phyloP scores from a whole-genome alignment of 164 flowering plant genomes.

The Echeveria elegans region DNA sequence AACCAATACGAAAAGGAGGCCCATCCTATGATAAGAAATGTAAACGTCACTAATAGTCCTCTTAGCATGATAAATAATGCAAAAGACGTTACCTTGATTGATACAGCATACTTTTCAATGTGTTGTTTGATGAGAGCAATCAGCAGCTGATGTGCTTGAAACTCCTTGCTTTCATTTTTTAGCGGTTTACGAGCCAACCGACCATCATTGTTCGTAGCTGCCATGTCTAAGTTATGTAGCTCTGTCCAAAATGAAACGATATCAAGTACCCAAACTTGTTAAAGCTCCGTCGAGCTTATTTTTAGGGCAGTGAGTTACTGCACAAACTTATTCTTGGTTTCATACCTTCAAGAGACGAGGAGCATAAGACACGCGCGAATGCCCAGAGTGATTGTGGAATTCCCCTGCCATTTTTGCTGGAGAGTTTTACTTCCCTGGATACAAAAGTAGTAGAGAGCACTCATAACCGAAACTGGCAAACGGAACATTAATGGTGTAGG shows the following conservation, averaged over 20 bases:
- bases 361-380: constrained; percentile 59
- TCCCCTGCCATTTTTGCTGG: constrained; percentile 65
- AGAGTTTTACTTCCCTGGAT: constrained; percentile 60
- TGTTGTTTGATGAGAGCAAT: constrained; percentile 24
- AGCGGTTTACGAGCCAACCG: constrained; percentile 73
- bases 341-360: constrained; percentile 46
- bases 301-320: not conserved
- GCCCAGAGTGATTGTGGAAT: constrained; percentile 86
- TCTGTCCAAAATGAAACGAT: constrained; percentile 27
- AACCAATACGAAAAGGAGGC: constrained; percentile 9
- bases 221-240: constrained; percentile 38
- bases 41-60: not conserved
- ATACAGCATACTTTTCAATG: constrained; percentile 35
- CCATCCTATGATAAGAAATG: too few species aligned
- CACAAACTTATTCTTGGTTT: not conserved
- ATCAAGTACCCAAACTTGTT: not conserved
- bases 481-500: not conserved
- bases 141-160: constrained; percentile 56
- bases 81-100: constrained; percentile 35
- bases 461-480: not conserved
- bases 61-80: not conserved
- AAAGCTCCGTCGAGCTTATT: not conserved
- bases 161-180: constrained; percentile 32
- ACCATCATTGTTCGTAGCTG: constrained; percentile 68
- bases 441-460: constrained; percentile 3